These are phyloP conservation scores for Geoglossum glabrum DNA, from an alignment of 495 filamentous ascomycete species.

Conservation along the genomic window DNA sequence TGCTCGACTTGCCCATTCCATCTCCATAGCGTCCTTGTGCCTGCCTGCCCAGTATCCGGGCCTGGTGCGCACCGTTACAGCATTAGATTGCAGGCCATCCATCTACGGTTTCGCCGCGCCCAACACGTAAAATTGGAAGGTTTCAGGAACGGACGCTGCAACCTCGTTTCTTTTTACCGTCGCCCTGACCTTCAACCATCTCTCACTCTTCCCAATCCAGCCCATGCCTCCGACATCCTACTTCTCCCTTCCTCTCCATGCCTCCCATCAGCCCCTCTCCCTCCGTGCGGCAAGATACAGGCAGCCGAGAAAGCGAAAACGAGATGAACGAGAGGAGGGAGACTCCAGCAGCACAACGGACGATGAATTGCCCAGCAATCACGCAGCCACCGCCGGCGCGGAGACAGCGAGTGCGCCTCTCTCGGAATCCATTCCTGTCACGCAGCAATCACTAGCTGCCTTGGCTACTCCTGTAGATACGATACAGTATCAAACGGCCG, in stretches of 20 bases:
- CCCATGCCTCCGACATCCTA: background rate
- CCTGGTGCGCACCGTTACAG: background rate
- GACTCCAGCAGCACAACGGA: background rate
- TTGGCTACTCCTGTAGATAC: background rate
- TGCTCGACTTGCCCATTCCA: no score
- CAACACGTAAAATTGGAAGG: background rate
- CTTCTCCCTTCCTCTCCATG: constrained; percentile 5
- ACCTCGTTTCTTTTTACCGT: background rate
- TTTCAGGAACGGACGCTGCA: background rate
- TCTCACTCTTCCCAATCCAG: no score
- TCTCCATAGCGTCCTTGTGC: background rate
- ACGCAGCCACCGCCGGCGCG: background rate
- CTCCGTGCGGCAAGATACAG: background rate
- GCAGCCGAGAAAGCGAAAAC: constrained; percentile 1
- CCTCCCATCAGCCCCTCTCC: background rate
- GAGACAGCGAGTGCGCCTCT: background rate
- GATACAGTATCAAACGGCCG: background rate
- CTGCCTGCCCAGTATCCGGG: background rate
- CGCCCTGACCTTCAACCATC: background rate
- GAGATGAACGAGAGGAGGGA: background rate
- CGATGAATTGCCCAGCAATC: background rate
- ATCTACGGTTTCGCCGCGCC: background rate
- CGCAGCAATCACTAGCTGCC: background rate
- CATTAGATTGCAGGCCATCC: background rate
- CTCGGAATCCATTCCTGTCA: background rate